Evolutionary conservation across 2,329 filamentous ascomycete genomes (phyloP).

Genomic region (Colletotrichum endophyticum): DNA sequence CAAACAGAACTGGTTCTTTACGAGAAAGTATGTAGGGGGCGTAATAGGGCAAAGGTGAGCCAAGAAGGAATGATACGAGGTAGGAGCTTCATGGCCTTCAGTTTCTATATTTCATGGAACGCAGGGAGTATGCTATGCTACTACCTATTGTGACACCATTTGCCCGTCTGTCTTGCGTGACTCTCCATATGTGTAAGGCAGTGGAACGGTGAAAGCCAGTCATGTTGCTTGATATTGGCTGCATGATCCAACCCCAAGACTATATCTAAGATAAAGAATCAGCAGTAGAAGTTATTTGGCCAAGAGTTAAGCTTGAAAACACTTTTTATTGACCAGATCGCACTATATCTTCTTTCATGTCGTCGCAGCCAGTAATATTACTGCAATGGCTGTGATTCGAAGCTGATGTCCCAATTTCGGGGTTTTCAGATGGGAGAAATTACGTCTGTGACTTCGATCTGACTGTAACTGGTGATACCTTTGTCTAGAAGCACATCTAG

Average conservation of each 20-base stretch:
- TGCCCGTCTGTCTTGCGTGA: not conserved
- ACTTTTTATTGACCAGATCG: not conserved
- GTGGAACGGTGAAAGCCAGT: not conserved
- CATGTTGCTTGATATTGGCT: accelerated
- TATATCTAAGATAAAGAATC: accelerated
- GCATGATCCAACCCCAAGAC: accelerated
- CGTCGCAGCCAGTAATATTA: accelerated
- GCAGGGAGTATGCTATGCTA: not conserved
- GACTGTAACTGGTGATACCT: no score
- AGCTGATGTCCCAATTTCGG: no score
- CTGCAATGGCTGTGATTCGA: accelerated
- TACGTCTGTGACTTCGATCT: no score
- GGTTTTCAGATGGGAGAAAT: no score
- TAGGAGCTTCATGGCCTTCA: not conserved
- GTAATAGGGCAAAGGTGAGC: accelerated
- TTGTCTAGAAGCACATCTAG: no score
- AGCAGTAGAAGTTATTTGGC: accelerated
- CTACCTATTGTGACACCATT: not conserved
- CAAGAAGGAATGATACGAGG: not conserved
- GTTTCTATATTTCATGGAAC: not conserved
- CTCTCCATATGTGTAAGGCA: accelerated
- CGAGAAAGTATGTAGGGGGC: not conserved
- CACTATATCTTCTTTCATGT: not conserved
- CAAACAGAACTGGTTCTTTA: accelerated
- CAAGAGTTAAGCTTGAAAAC: not conserved